Evolutionary conservation across 305 asterid genomes (phyloP).

Genomic region (Fraxinus sp.): DNA sequence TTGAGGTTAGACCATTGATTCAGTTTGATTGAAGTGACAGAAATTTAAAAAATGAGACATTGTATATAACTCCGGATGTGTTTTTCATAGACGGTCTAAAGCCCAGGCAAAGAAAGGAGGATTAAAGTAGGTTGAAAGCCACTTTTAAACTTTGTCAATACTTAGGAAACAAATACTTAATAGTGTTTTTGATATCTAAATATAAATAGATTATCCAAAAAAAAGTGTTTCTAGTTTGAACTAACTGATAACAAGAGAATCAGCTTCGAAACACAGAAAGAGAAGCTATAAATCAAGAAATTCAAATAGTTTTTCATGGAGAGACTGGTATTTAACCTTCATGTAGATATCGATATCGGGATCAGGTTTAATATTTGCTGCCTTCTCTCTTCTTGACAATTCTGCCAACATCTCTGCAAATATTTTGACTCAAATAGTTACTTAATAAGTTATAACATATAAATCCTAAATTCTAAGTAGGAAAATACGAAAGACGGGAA

Average conservation of each 20-base stretch:
- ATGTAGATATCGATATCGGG: conserved; percentile 72
- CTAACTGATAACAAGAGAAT: neutral
- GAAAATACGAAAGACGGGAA: neutral
- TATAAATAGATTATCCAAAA: neutral
- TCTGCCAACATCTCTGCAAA: conserved; percentile 77
- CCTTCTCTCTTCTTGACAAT: conserved; percentile 77
- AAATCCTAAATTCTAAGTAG: neutral
- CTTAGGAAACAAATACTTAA: neutral
- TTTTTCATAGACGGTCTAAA: neutral
- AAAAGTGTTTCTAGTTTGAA: neutral
- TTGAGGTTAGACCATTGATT: neutral
- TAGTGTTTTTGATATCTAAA: neutral
- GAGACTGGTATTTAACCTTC: conserved; percentile 50
- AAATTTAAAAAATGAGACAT: neutral
- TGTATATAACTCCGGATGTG: neutral
- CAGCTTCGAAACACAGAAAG: neutral
- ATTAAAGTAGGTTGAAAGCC: neutral
- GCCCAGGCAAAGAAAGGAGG: neutral
- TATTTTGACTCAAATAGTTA: neutral
- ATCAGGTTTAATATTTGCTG: conserved; percentile 78
- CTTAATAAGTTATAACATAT: neutral
- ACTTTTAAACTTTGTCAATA: neutral
- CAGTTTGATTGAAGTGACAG: neutral
- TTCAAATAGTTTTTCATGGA: neutral
- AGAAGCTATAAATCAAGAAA: neutral